Conservation (phyloP, 306 rosid genomes). For the Quercus robur region DNA sequence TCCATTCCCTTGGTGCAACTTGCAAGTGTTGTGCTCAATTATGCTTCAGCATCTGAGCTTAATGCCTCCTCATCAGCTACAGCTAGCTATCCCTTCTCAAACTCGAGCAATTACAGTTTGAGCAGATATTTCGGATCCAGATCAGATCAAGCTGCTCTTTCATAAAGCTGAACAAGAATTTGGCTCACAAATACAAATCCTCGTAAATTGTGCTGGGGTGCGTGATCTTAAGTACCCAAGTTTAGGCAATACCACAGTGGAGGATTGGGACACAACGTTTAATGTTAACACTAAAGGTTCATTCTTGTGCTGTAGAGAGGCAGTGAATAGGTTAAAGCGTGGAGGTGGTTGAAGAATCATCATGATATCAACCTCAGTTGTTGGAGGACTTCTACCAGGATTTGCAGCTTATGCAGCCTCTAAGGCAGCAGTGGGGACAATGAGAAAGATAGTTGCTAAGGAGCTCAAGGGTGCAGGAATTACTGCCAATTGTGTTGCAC, state of each 20-base stretch:
- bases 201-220: slow-evolving; percentile 40
- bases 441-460: slow-evolving; percentile 42
- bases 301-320: slow-evolving; percentile 33
- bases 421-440: slow-evolving; percentile 45
- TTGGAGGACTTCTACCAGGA: slow-evolving; percentile 26
- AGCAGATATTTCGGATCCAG: slow-evolving; percentile 40
- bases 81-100: not conserved
- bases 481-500: slow-evolving; percentile 45
- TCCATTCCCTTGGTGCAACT: slow-evolving; percentile 46
- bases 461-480: slow-evolving; percentile 44
- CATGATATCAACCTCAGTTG: slow-evolving; percentile 25
- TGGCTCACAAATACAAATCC: slow-evolving; percentile 21
- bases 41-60: slow-evolving; percentile 37
- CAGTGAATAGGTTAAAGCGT: slow-evolving; percentile 20
- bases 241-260: slow-evolving; percentile 20
- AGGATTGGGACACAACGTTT: slow-evolving; percentile 42
- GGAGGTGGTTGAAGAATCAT: slow-evolving; percentile 46
- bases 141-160: slow-evolving; percentile 36
- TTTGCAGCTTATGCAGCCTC: slow-evolving; percentile 41
- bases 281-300: slow-evolving; percentile 40
- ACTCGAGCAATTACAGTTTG: slow-evolving; percentile 25
- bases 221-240: slow-evolving; percentile 35
- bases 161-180: slow-evolving; percentile 35
- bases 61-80: slow-evolving; percentile 8
- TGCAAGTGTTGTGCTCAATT: slow-evolving; percentile 40